These are phyloP conservation scores for Trichoderma cornu-damae DNA, from an alignment of 2,329 filamentous ascomycete species.

Conservation along the genomic window DNA sequence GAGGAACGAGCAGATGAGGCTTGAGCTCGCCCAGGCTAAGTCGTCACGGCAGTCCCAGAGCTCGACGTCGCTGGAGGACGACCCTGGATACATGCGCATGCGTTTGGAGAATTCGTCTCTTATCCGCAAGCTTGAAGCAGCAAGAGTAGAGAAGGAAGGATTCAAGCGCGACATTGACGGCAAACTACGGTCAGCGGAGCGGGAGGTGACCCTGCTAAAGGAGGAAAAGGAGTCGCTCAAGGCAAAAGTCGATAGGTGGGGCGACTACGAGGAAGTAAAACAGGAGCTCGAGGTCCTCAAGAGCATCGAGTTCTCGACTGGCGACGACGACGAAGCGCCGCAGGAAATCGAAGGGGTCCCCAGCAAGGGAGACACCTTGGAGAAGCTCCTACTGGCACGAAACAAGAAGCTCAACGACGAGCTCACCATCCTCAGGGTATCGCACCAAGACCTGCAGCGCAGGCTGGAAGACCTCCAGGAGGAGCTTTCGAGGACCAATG, in stretches of 20 bases:
- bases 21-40: conserved; percentile 86
- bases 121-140: conserved; percentile 78
- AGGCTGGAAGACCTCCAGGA: conserved; percentile 76
- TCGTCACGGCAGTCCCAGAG: conserved; percentile 59
- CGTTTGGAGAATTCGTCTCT: conserved; percentile 91
- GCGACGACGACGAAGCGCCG: conserved; percentile 67
- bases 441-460: conserved; percentile 83
- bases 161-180: conserved; percentile 71
- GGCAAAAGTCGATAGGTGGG: conserved; percentile 78
- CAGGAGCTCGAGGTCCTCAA: conserved; percentile 94
- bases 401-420: conserved; percentile 98
- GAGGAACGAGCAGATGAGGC: conserved; percentile 84
- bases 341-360: conserved; percentile 36
- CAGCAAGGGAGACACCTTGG: conserved; percentile 68
- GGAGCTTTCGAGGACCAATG: conserved; percentile 75
- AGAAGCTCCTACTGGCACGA: conserved; percentile 82
- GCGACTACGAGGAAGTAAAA: conserved; percentile 93
- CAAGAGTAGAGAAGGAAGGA: conserved; percentile 75
- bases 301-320: conserved; percentile 94
- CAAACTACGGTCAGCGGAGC: conserved; percentile 71
- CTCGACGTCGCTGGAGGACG: conserved; percentile 69
- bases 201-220: conserved; percentile 67
- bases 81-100: conserved; percentile 81
- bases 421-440: conserved; percentile 85
- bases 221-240: conserved; percentile 77